A percentile compares a stretch with the other conserved stretches of the same genome.
Conservation (phyloP, 129 eudicot genomes). For the Centrapalus pauciflorus region DNA sequence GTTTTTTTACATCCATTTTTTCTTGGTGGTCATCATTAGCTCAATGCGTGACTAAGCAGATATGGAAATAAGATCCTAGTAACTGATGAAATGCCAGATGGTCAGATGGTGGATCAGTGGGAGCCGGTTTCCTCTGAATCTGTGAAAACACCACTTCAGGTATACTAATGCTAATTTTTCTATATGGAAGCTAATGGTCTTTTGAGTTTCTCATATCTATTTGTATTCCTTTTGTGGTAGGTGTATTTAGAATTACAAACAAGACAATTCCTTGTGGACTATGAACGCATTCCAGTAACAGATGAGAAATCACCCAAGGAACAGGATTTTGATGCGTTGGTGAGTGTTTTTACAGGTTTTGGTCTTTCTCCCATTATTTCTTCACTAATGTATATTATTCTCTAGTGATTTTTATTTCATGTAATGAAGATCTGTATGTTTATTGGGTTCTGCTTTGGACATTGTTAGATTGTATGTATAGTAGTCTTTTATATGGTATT, state of each 20-base stretch:
- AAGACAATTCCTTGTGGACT: slow-evolving; percentile 63
- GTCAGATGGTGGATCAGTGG: slow-evolving; percentile 99
- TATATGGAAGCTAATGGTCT: slow-evolving; percentile 12
- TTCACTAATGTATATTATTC: neutral
- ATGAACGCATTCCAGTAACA: slow-evolving; percentile 92
- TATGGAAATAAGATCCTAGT: slow-evolving; percentile 97
- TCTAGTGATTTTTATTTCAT: neutral
- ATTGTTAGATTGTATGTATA: no score
- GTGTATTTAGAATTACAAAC: slow-evolving; percentile 80
- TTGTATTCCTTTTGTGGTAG: slow-evolving; percentile 30
- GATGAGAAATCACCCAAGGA: slow-evolving; percentile 98
- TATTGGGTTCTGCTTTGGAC: neutral
- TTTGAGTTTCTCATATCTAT: neutral
- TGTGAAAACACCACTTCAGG: slow-evolving; percentile 93
- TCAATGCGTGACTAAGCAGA: slow-evolving; percentile 39
- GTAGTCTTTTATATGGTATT: no score
- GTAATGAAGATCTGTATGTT: neutral
- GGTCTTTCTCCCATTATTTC: neutral
- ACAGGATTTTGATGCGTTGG: slow-evolving; percentile 93
- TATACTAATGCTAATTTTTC: slow-evolving; percentile 10
- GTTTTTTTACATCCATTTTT: slow-evolving; percentile 10
- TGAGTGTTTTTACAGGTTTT: slow-evolving; percentile 29
- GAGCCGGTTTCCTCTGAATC: slow-evolving; percentile 85
- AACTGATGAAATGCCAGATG: slow-evolving; percentile 97
- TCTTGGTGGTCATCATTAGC: neutral